Base-by-base conservation (phyloP, 495 filamentous ascomycete species). In the Neurospora tetraspora region DNA sequence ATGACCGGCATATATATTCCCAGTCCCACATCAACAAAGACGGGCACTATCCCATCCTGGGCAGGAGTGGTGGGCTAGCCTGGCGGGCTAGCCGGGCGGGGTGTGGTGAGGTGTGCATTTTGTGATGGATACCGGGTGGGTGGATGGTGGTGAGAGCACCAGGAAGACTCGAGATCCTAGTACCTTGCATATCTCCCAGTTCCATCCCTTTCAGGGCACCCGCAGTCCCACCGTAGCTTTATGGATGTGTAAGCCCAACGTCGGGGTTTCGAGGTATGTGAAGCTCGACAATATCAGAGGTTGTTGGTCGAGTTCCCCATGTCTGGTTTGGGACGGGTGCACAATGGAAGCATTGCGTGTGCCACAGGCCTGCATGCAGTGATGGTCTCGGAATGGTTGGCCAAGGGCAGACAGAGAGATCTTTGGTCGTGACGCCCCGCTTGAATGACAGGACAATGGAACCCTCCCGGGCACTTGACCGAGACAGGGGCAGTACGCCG, bases 1-100 rank as follows among this genome's bases (percentile, higher is more conserved):
- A 23, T 27, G 65, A 47, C 74, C 73, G 78, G 75, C 74, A 79
- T 70, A 75, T 77, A 75, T 78, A 79, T 71, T 59, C 37, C 43
- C 71, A 70, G 71, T 73, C 53, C 27, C 23, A 31, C 53, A 61
- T 61, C 12, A 61, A 65, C 53, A 65, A 65, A 65, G 53, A 34
- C 53, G 27, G 53, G 14, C 53, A 65, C 53, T 65, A 65, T 65
- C 27, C 53, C 53, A 65, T 65, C 53, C 27, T 18, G 53, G 53
- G 27, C 27, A 65, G 53, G 27, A 65, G 53, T 36, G 53, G 53
- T 16, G 27, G 27, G 53, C 53, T 31, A 65, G 27, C 27, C 14
- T 14, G 53, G 53, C 53, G 53, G 53, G 53, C 31, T 34, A 65
- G 6, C 27, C 14, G 53, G 53, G 53, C 53, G 53, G 53, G 53